Base-by-base conservation (phyloP, 179 eudicot species). In the Drosera spatulata region DNA sequence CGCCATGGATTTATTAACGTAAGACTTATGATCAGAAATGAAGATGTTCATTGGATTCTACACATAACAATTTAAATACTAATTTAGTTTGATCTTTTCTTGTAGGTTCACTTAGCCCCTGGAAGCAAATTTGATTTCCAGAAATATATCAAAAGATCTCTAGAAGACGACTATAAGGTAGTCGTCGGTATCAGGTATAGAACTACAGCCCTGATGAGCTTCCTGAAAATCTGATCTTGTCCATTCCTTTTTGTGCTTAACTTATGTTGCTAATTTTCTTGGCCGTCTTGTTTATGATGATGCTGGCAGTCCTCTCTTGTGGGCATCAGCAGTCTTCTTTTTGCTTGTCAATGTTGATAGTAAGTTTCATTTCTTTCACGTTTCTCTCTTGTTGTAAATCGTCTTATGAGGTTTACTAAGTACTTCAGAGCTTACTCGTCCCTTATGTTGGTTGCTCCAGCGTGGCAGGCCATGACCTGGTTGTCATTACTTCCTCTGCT, bases 81-180 rank as follows among this genome's bases (percentile, higher is more conserved):
- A 22, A 22, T 39, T 13, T 38, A 41, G 40, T 44, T 47, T 41
- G 40, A 4, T 45, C 65, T 33, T 58, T 10, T 8, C 41, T 4
- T 58, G 5, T 54, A 90, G 97, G 97, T 87, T 66, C 97, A 90
- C 70, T 69, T 90, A 77, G 75, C 90, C 9, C 86, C 95, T 47
- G 95, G 97, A 81, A 85, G 80, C 56, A 85, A 78, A 65, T 90
- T 90, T 66, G 78, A 90, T 73, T 90, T 90, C 70, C 97, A 87
- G 64, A 90, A 87, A 58, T 90, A 90, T 69, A 90, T 90, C 56
- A 85, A 87, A 70, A 82, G 93, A 63, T 90, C 97, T 12, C 66
- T 89, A 61, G 95, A 89, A 82, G 97, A 89, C 38, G 97, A 89
- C 80, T 89, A 82, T 72, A 90, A 90, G 81, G 93, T 87, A 56